phyloP scores from a whole-genome alignment of 2,329 filamentous ascomycete species.

The Fusarium sp. region DNA sequence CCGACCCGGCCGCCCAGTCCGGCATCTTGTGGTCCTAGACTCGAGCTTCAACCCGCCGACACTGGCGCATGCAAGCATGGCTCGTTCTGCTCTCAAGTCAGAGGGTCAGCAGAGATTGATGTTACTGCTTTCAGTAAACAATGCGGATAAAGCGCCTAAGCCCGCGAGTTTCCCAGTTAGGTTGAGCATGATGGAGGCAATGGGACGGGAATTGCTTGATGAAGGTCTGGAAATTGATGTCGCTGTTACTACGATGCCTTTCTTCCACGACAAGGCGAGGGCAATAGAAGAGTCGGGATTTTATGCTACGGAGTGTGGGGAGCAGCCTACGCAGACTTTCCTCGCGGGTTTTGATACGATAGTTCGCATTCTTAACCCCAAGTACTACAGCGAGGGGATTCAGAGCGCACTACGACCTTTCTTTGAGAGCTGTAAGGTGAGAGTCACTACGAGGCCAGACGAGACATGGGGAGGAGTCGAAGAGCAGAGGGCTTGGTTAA shows the following conservation, averaged over 20 bases:
- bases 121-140: constrained; percentile 70
- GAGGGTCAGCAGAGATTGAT: constrained; percentile 55
- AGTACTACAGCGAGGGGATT: constrained; percentile 70
- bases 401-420: constrained; percentile 69
- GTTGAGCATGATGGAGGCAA: constrained; percentile 76
- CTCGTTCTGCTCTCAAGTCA: constrained; percentile 56
- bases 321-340: constrained; percentile 67
- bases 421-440: constrained; percentile 69
- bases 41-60: constrained; percentile 78
- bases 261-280: constrained; percentile 77
- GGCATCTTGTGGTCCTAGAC: constrained; percentile 67
- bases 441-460: constrained; percentile 72
- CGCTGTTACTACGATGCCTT: constrained; percentile 76
- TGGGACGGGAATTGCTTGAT: constrained; percentile 66
- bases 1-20: constrained; percentile 34
- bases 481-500: constrained; percentile 61
- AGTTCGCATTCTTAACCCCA: constrained; percentile 75
- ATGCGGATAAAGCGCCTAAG: constrained; percentile 73
- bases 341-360: constrained; percentile 82
- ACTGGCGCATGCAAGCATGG: constrained; percentile 68
- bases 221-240: constrained; percentile 65
- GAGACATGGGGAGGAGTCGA: constrained; percentile 66
- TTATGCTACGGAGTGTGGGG: constrained; percentile 48
- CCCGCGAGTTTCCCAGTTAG: constrained; percentile 76
- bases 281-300: constrained; percentile 63